Percentiles rank a stretch among this genome's conserved stretches.
phyloP scores from a whole-genome alignment of 768 basidiomycete species.

The Rubroboletus satanas region DNA sequence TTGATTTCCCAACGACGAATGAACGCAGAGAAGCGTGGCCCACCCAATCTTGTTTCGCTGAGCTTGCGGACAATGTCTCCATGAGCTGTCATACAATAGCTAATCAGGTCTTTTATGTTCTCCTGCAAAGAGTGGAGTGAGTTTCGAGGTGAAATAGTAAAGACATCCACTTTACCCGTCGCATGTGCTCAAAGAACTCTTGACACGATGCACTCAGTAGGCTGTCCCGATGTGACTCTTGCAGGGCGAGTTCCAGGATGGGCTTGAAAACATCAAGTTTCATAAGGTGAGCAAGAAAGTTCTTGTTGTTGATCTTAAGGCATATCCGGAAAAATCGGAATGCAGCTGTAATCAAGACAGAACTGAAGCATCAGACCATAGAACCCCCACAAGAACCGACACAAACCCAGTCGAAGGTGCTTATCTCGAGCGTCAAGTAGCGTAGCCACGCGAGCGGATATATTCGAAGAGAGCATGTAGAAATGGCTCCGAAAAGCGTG shows the following conservation, averaged over 20 bases:
- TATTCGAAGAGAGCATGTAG: slow-evolving; percentile 77
- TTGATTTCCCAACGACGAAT: slow-evolving; percentile 90
- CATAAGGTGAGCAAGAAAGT: slow-evolving; percentile 67
- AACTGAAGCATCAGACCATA: slow-evolving; percentile 11
- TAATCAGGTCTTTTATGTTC: slow-evolving; percentile 82
- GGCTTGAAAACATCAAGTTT: slow-evolving; percentile 84
- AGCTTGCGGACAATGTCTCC: slow-evolving; percentile 63
- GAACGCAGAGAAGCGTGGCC: slow-evolving; percentile 66
- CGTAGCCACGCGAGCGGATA: slow-evolving; percentile 69
- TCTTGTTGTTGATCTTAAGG: slow-evolving; percentile 77
- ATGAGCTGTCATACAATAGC: slow-evolving; percentile 77
- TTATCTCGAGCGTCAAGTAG: slow-evolving; percentile 84
- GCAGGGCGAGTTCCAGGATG: slow-evolving; percentile 76
- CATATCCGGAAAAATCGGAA: slow-evolving; percentile 89
- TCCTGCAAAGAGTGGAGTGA: slow-evolving; percentile 47
- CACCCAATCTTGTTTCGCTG: slow-evolving; percentile 54
- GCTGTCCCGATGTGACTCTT: slow-evolving; percentile 85
- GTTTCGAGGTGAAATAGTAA: background rate
- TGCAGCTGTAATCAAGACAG: slow-evolving; percentile 52
- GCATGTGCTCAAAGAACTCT: slow-evolving; percentile 91
- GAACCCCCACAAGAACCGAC: background rate
- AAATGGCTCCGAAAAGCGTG: slow-evolving; percentile 92
- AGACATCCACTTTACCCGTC: slow-evolving; percentile 54
- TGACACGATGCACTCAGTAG: slow-evolving; percentile 92
- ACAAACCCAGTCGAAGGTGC: slow-evolving; percentile 85